Evolutionary conservation across 768 basidiomycete genomes (phyloP), one percentile per base, ranked within the genome.

Genomic region (Auriscalpium orientale): DNA sequence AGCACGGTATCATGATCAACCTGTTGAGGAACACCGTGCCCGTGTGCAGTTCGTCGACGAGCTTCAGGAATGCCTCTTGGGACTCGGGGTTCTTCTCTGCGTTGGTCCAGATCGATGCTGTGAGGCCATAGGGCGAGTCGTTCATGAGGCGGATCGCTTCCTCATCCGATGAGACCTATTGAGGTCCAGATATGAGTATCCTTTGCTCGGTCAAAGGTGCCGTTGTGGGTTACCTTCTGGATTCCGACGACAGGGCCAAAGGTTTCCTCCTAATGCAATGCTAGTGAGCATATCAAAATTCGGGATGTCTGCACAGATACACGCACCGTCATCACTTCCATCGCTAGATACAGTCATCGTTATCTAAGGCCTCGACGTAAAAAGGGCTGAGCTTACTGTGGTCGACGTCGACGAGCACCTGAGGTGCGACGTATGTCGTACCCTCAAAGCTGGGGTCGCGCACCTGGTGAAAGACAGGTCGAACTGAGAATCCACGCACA

Each of bases 1-100:
- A 18, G 37, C 12, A 11, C 9, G 47, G 11, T n/a, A 22, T 56
- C 35, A 15, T 7, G 22, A 58, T 44, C 55, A 62, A 87, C 80
- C 92, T 77, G 71, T 99, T 99, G 66, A 95, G 69, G 70, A 91
- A 98, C 7, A 98, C 93, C 0, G 95, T 99, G 3, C 97, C 97
- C 0, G 88, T 84, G 56, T 95, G 84, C 35, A 98, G 69, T 59
- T 82, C 79, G 50, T 88, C 84, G 8, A 78, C 82, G 22, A 95
- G 73, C 48, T 67, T 70, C 55, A 85, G 63, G 72, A 98, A 97
- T 0, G 80, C 84, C 2, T 70, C 65, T 58, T 88, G 79, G 0
- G 89, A 90, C n/a, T 79, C 79, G 0, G 76, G 68, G 56, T 83
- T 79, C 3, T 71, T 71, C 33, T 79, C 76, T 0, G 76, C 80